A percentile compares a stretch with the other conserved stretches of the same genome.
Evolutionary conservation across 768 basidiomycete genomes (phyloP).

Genomic region (Agaricus blazei): DNA sequence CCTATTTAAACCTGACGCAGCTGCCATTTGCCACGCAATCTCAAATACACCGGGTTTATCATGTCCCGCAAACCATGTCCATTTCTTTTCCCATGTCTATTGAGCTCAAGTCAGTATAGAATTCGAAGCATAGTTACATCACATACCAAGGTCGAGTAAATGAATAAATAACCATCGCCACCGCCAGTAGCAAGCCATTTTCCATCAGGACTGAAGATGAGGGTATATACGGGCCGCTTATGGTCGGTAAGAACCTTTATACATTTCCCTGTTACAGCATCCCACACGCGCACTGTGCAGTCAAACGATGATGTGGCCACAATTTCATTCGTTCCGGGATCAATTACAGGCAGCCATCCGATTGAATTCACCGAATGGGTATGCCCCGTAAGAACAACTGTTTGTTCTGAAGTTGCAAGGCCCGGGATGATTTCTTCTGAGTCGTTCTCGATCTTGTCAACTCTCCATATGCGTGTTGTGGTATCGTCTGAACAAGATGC

Average conservation of each 20-base stretch:
- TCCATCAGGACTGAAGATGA: constrained; percentile 74
- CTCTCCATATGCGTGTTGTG: constrained; percentile 73
- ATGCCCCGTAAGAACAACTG: constrained; percentile 57
- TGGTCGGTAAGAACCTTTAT: constrained; percentile 69
- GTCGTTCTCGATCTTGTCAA: constrained; percentile 38
- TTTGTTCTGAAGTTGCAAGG: constrained; percentile 28
- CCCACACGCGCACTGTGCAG: constrained; percentile 76
- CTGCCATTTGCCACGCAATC: constrained; percentile 63
- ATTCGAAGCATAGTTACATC: background rate
- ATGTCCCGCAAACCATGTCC: constrained; percentile 59
- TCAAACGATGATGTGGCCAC: constrained; percentile 82
- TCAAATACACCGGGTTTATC: constrained; percentile 69
- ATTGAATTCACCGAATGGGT: constrained; percentile 58
- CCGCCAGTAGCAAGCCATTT: constrained; percentile 70
- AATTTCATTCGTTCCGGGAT: constrained; percentile 49
- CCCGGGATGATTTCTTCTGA: constrained; percentile 38
- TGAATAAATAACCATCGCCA: constrained; percentile 70
- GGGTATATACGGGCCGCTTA: constrained; percentile 63
- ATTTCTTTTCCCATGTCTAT: constrained; percentile 44
- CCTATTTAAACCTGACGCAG: constrained; percentile 44
- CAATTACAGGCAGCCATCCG: constrained; percentile 59
- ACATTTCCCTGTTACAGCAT: constrained; percentile 72
- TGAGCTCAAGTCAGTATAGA: constrained; percentile 12
- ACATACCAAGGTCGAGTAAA: constrained; percentile 66
- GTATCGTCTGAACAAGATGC: constrained; percentile 82